A percentile compares a stretch with the other conserved stretches of the same genome.
Evolutionary conservation across 2,329 filamentous ascomycete species (phyloP).

Genomic region (Colletotrichum somersetense): DNA sequence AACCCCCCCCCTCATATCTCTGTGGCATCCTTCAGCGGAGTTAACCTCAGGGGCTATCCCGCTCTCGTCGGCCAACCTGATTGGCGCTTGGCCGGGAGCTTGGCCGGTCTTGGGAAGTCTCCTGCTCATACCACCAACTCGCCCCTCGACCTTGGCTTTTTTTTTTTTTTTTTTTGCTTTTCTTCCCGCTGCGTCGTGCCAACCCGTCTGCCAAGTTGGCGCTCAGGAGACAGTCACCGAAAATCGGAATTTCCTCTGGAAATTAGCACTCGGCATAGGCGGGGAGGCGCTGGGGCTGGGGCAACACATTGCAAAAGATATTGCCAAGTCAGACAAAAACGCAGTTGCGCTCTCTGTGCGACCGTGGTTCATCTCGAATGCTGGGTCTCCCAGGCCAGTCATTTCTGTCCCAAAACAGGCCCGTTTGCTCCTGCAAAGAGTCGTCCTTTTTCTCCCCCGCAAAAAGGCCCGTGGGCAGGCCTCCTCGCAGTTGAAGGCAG

Average conservation of each 20-base stretch:
- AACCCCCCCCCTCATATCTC: constrained; percentile 2
- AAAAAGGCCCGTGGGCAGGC: constrained; percentile 24
- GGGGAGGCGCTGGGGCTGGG: background rate
- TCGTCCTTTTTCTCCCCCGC: background rate
- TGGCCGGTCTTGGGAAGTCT: constrained; percentile 23
- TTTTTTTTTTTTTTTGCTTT: constrained; percentile 3
- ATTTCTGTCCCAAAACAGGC: background rate
- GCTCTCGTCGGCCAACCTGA: constrained; percentile 24
- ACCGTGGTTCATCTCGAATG: background rate
- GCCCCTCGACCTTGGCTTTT: background rate
- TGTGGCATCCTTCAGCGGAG: constrained; percentile 17
- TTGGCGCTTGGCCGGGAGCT: constrained; percentile 36
- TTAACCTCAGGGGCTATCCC: constrained; percentile 27
- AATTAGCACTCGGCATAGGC: background rate
- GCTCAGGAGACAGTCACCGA: no score
- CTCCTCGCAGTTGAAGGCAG: background rate
- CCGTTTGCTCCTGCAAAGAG: background rate
- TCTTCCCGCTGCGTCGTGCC: background rate
- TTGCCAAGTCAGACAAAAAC: background rate
- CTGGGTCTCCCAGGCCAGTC: background rate
- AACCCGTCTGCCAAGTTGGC: background rate
- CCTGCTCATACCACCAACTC: background rate
- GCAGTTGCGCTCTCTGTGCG: background rate
- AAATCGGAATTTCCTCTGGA: background rate
- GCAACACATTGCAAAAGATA: background rate